Evolutionary conservation across 345 rosid genomes (phyloP).

Genomic region (Hibiscus syriacus): DNA sequence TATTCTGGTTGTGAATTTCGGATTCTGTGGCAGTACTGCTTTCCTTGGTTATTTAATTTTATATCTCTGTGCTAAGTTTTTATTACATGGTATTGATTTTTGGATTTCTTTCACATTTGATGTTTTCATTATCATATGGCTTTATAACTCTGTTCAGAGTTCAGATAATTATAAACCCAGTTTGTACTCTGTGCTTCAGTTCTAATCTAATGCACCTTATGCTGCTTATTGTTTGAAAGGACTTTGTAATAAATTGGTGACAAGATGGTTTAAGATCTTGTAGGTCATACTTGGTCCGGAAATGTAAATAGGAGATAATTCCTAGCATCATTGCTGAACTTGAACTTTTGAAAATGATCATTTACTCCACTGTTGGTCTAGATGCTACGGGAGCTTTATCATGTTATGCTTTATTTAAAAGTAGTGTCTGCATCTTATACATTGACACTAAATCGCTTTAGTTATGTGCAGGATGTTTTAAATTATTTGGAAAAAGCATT

Average conservation of each 20-base stretch:
- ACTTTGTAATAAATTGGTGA: not conserved
- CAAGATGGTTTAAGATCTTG: not conserved
- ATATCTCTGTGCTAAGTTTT: not conserved
- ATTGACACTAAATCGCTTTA: not conserved
- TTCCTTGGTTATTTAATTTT: not conserved
- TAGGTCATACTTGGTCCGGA: not conserved
- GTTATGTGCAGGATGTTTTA: not conserved
- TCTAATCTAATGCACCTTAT: not conserved
- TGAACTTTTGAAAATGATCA: not conserved
- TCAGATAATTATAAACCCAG: not conserved
- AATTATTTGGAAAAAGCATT: slow-evolving; percentile 4
- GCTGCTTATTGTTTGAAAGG: not conserved
- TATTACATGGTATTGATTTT: not conserved
- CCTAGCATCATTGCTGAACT: no score
- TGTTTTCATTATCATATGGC: not conserved
- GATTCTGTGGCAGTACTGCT: not conserved
- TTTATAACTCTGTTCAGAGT: not conserved
- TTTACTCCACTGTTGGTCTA: not conserved
- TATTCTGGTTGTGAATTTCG: not conserved
- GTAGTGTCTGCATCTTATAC: slow-evolving; percentile 3
- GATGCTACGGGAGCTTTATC: not conserved
- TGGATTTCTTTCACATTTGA: not conserved
- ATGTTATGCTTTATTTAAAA: slow-evolving; percentile 6
- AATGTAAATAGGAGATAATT: not conserved
- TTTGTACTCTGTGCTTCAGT: not conserved